Base-by-base conservation (phyloP, 1,284 basidiomycete genomes). In the Sanghuangporus baumii region DNA sequence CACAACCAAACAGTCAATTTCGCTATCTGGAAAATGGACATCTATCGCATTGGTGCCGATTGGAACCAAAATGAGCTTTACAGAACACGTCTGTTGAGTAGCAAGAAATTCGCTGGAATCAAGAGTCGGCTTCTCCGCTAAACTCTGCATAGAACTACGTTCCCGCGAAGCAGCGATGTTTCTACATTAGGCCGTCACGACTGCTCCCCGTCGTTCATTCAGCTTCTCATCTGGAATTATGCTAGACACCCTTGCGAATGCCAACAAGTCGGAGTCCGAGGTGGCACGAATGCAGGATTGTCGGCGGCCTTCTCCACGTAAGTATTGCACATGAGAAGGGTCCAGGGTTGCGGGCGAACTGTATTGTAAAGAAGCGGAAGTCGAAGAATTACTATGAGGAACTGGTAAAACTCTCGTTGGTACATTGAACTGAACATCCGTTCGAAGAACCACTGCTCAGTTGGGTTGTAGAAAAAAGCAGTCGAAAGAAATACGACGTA, bases 21-120 rank as follows among this genome's bases (percentile, higher is more conserved):
- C 69, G 38, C 67, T 69, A 34, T 43, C 38, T 40, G 61, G 34
- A 38, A 64, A 63, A 61, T 68, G 60, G 12, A 67, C 62, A 40
- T 66, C 62, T 16, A 70, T 48, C 11, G 66, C 68, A 57, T 61
- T 67, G 38, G 68, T 69, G 11, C 69, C 69, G 16, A 69, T 67
- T 7, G 65, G 57, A 18, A 64, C 63, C 23, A 69, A 52, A 18
- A 62, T 31, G 26, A 54, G 34, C 14, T 54, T 54, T 12, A 60
- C 26, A 70, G 64, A 65, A n/a, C 59, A 31, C 16, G 52, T 31
- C 52, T 38, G 20, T 14, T 37, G 50, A 12, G 64, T n/a, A 50
- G 62, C 48, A 46, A 52, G 23, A 34, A 59, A 40, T 11, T 34
- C 40, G 46, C 57, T 54, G 40, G 50, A 34, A 18, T 14, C 54